A percentile compares a stretch with the other conserved stretches of the same genome.
phyloP scores from a whole-genome alignment of 2,329 filamentous ascomycete species.

The Scedosporium aurantiacum region DNA sequence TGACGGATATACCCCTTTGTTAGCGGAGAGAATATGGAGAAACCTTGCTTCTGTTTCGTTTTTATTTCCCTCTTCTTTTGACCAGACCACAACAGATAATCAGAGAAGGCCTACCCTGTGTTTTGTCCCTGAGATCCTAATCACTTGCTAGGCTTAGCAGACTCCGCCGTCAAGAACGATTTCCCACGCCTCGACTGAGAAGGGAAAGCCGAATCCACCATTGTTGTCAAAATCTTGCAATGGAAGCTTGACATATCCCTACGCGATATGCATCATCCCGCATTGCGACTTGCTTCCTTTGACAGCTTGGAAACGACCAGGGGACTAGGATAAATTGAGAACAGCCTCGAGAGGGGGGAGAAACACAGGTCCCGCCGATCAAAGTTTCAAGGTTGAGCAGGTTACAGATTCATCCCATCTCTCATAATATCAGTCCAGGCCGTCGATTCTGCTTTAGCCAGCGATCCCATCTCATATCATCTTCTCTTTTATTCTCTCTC shows the following conservation, averaged over 20 bases:
- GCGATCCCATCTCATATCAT: constrained; percentile 1
- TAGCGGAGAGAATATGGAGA: neutral
- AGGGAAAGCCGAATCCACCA: too few species aligned
- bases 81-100: too few species aligned
- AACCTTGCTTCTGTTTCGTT: neutral
- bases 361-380: neutral
- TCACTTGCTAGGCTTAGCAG: too few species aligned
- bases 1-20: neutral
- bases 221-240: too few species aligned
- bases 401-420: constrained; percentile 4
- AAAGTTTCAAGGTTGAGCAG: neutral
- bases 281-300: too few species aligned
- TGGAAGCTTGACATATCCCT: too few species aligned
- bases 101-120: too few species aligned
- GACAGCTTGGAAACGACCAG: neutral
- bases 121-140: too few species aligned
- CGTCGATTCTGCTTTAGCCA: neutral
- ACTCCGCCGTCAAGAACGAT: too few species aligned
- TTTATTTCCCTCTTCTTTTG: neutral
- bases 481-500: neutral
- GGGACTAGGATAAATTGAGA: neutral
- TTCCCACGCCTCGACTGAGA: too few species aligned
- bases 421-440: neutral
- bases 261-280: too few species aligned
- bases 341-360: too few species aligned